A percentile compares a stretch with the other conserved stretches of the same genome.
Evolutionary conservation across 2,329 filamentous ascomycete species (phyloP).

Genomic region (Botryosphaeria dothidea): DNA sequence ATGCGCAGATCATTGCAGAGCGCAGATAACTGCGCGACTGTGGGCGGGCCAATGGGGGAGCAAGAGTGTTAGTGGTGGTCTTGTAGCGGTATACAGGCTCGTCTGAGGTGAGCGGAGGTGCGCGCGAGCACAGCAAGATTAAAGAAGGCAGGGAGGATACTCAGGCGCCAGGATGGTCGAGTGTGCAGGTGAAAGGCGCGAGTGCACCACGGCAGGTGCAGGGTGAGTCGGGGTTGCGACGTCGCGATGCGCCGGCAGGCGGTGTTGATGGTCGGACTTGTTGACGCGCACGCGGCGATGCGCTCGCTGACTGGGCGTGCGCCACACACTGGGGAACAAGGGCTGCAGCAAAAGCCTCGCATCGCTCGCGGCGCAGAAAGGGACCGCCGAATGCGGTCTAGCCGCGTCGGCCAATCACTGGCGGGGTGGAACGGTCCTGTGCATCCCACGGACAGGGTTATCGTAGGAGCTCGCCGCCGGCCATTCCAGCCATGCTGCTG

Average conservation of each 20-base stretch:
- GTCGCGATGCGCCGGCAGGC: background rate
- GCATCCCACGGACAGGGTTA: conserved; percentile 9
- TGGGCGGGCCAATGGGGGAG: background rate
- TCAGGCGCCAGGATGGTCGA: background rate
- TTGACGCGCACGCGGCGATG: conserved; percentile 12
- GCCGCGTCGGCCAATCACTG: conserved; percentile 21
- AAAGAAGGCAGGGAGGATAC: background rate
- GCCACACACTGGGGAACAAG: background rate
- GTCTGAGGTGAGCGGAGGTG: background rate
- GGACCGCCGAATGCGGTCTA: conserved; percentile 24
- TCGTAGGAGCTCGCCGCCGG: conserved; percentile 33
- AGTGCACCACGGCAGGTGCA: background rate
- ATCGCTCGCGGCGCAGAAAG: conserved; percentile 6
- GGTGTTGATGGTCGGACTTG: conserved; percentile 1
- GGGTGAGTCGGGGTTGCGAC: background rate
- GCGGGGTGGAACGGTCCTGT: background rate
- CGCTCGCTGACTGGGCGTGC: background rate
- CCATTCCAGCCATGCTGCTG: conserved; percentile 24
- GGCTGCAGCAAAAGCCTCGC: background rate
- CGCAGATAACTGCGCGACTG: background rate
- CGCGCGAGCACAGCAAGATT: background rate
- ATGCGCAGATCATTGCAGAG: background rate
- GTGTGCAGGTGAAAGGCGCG: background rate
- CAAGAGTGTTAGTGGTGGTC: background rate
- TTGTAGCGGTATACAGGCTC: background rate